phyloP scores from a whole-genome alignment of 1,284 basidiomycete genomes.

The Thecaphora thlaspeos region DNA sequence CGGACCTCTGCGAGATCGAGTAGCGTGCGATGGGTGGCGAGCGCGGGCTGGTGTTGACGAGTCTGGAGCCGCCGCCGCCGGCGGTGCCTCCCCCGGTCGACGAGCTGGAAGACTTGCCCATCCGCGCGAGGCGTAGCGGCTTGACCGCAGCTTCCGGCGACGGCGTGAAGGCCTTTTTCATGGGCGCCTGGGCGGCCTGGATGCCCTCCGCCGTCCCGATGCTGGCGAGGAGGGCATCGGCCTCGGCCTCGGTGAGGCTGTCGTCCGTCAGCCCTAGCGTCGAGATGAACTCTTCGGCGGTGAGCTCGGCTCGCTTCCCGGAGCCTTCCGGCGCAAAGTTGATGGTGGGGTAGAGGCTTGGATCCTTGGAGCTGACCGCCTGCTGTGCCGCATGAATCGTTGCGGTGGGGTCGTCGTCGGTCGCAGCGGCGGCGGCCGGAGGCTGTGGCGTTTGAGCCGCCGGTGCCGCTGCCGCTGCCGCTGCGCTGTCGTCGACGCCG shows the following conservation, averaged over 20 bases:
- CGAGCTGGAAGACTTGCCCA: conserved; percentile 17
- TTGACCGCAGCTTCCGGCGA: conserved; percentile 38
- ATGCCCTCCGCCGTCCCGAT: conserved; percentile 7
- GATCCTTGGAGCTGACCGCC: conserved; percentile 33
- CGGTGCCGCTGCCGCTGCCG: no score
- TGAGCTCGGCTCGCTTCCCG: conserved; percentile 31
- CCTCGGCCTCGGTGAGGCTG: conserved; percentile 41
- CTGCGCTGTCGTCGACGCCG: conserved; percentile 10
- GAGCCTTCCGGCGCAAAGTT: conserved; percentile 39
- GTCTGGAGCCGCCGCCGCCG: conserved; percentile 1
- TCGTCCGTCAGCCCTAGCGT: conserved; percentile 42
- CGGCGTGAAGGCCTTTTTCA: conserved; percentile 28
- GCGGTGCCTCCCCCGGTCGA: conserved; percentile 2
- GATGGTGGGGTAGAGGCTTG: conserved; percentile 27
- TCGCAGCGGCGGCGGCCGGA: background rate
- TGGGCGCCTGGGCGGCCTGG: conserved; percentile 3
- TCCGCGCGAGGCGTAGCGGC: conserved; percentile 45
- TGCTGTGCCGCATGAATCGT: conserved; percentile 32
- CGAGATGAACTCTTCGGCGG: conserved; percentile 47
- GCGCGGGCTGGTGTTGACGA: conserved; percentile 10
- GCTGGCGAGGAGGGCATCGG: conserved; percentile 30
- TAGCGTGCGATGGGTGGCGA: conserved; percentile 27
- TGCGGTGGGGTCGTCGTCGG: no score
- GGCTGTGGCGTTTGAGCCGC: background rate
- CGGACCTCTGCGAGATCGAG: conserved; percentile 32